A percentile compares a stretch with the other conserved stretches of the same genome.
These are phyloP conservation scores for Aspergillus niger DNA, from an alignment of 2,329 filamentous ascomycete species.

Conservation along the genomic window DNA sequence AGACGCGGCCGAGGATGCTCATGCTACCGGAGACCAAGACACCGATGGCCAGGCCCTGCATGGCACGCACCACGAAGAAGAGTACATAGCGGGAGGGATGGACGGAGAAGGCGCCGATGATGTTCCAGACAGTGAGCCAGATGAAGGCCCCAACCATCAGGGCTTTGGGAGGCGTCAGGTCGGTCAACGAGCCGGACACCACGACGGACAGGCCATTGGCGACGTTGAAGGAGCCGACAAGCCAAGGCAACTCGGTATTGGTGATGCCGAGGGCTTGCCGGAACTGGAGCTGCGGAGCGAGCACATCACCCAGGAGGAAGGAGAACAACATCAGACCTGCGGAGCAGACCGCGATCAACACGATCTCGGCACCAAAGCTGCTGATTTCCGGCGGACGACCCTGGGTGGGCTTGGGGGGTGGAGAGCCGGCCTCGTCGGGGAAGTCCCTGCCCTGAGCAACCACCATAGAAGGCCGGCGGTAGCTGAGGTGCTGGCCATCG, in stretches of 20 bases:
- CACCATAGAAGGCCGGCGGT: neutral
- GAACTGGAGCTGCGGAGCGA: slow-evolving; percentile 43
- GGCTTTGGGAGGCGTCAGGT: slow-evolving; percentile 44
- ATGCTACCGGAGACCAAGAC: slow-evolving; percentile 53
- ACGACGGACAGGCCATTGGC: slow-evolving; percentile 49
- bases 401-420: slow-evolving; percentile 28
- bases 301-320: slow-evolving; percentile 46
- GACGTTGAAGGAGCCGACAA: slow-evolving; percentile 45
- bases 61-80: slow-evolving; percentile 42
- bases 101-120: slow-evolving; percentile 40
- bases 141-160: slow-evolving; percentile 48
- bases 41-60: slow-evolving; percentile 53
- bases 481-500: neutral
- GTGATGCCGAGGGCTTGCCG: slow-evolving; percentile 42
- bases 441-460: slow-evolving; percentile 10
- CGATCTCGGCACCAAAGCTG: slow-evolving; percentile 43
- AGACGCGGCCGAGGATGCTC: slow-evolving; percentile 51
- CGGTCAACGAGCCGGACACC: slow-evolving; percentile 39
- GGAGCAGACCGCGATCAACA: slow-evolving; percentile 47
- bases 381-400: slow-evolving; percentile 44
- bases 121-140: slow-evolving; percentile 48
- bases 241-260: slow-evolving; percentile 46
- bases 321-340: slow-evolving; percentile 48
- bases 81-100: slow-evolving; percentile 37
- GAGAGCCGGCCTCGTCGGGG: slow-evolving; percentile 24